phyloP scores from a whole-genome alignment of 2,329 filamentous ascomycete species.

The Ophiognomonia clavigignenti-juglandacearum region DNA sequence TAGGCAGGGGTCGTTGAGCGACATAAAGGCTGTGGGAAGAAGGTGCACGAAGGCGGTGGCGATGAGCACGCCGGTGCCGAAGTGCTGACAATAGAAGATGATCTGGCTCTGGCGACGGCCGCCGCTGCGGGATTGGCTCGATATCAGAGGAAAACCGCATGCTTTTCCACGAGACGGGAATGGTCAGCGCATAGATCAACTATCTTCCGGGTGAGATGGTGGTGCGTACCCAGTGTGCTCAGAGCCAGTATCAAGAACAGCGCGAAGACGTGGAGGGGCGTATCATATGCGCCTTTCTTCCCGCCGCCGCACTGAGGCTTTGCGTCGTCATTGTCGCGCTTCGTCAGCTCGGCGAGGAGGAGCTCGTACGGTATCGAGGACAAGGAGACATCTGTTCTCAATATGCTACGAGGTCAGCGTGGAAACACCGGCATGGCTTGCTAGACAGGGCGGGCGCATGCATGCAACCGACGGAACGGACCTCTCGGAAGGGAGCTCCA shows the following conservation, averaged over 20 bases:
- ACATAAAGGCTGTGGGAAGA: constrained; percentile 62
- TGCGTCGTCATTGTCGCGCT: constrained; percentile 36
- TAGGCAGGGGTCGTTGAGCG: constrained; percentile 65
- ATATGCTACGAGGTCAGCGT: no score
- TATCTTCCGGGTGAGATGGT: neutral
- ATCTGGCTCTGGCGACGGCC: constrained; percentile 50
- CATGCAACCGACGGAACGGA: no score
- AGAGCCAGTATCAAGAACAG: constrained; percentile 60
- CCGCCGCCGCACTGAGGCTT: constrained; percentile 50
- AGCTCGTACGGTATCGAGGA: constrained; percentile 47
- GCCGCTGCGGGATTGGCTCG: constrained; percentile 48
- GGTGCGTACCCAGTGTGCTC: constrained; percentile 49
- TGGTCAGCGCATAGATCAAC: constrained; percentile 12
- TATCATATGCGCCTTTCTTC: constrained; percentile 56
- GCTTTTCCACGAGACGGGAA: constrained; percentile 31
- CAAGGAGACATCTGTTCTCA: constrained; percentile 34
- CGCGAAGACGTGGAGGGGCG: constrained; percentile 61
- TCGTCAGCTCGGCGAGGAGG: constrained; percentile 47
- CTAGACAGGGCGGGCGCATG: no score
- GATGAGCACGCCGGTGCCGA: constrained; percentile 80
- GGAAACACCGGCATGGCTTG: no score
- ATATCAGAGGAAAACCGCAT: constrained; percentile 63
- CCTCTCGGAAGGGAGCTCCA: no score
- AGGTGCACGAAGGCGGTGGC: constrained; percentile 81
- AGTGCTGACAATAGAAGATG: constrained; percentile 66